phyloP scores from a whole-genome alignment of 148 eudicot genomes.

The Rheum nobile region DNA sequence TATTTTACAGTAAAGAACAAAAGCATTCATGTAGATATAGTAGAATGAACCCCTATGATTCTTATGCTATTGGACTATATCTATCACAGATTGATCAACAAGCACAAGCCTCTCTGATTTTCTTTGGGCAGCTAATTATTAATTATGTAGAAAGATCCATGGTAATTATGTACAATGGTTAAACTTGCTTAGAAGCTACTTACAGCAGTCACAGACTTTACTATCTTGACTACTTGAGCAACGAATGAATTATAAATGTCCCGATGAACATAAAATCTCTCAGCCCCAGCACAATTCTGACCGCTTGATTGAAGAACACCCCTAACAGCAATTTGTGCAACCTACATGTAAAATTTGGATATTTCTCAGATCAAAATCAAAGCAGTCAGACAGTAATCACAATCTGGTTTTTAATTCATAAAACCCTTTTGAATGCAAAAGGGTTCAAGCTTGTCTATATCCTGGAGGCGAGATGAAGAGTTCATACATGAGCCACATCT shows the following conservation, averaged over 20 bases:
- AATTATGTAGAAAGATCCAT: neutral
- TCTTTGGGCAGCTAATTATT: neutral
- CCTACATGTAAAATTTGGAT: constrained; percentile 29
- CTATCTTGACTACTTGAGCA: constrained; percentile 83
- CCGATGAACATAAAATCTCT: constrained; percentile 89
- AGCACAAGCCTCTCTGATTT: neutral
- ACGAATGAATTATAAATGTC: constrained; percentile 70
- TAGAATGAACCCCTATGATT: neutral
- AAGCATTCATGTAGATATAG: neutral
- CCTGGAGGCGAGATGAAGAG: constrained; percentile 3
- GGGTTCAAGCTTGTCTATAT: neutral
- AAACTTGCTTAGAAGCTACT: constrained; percentile 20
- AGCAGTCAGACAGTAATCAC: neutral
- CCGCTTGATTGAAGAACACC: constrained; percentile 99
- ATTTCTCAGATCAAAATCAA: neutral
- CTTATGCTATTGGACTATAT: neutral
- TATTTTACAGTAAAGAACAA: neutral
- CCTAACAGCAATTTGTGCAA: constrained; percentile 95
- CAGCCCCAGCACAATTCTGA: constrained; percentile 99
- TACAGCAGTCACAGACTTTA: constrained; percentile 92
- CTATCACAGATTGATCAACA: neutral
- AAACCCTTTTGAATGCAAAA: neutral
- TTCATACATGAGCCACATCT: constrained; percentile 72
- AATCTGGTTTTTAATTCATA: neutral
- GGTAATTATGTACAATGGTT: neutral